These are phyloP conservation scores for Aspergillus transmontanensis DNA, from an alignment of 2,329 filamentous ascomycete species.

Conservation along the genomic window DNA sequence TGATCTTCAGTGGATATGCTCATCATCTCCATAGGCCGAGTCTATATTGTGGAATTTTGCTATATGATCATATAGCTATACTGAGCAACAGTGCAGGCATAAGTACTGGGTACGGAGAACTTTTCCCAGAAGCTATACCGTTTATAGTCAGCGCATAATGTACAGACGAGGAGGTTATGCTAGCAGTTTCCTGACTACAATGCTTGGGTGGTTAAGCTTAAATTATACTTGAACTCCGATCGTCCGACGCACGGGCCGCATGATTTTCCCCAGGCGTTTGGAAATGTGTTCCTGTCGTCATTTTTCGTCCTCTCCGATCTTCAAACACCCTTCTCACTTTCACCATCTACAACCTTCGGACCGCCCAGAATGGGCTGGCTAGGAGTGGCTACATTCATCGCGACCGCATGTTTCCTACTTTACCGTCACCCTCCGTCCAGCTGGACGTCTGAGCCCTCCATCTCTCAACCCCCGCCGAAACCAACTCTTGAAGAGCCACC, in stretches of 20 bases:
- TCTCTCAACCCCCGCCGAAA: conserved; percentile 19
- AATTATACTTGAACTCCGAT: not conserved
- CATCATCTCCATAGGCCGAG: too few species aligned
- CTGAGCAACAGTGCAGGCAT: too few species aligned
- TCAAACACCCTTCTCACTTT: not conserved
- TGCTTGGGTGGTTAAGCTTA: not conserved
- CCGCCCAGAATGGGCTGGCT: conserved; percentile 45
- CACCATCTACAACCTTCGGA: conserved; percentile 1
- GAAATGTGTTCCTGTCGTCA: not conserved
- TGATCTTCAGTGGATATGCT: too few species aligned
- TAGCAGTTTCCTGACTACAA: too few species aligned
- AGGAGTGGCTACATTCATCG: conserved; percentile 41
- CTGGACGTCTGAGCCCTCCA: conserved; percentile 28
- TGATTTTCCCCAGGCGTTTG: not conserved
- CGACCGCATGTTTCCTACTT: conserved; percentile 43
- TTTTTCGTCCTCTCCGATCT: not conserved
- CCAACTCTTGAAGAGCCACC: conserved; percentile 19
- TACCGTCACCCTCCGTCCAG: conserved; percentile 42
- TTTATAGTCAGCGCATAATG: not conserved
- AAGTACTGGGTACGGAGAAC: too few species aligned
- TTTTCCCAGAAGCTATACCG: not conserved
- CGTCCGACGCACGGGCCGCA: not conserved
- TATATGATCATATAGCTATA: too few species aligned
- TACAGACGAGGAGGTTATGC: not conserved
- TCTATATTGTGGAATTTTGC: too few species aligned